Conservation (phyloP, 2,329 filamentous ascomycete species). For the Verticillium dahliae region DNA sequence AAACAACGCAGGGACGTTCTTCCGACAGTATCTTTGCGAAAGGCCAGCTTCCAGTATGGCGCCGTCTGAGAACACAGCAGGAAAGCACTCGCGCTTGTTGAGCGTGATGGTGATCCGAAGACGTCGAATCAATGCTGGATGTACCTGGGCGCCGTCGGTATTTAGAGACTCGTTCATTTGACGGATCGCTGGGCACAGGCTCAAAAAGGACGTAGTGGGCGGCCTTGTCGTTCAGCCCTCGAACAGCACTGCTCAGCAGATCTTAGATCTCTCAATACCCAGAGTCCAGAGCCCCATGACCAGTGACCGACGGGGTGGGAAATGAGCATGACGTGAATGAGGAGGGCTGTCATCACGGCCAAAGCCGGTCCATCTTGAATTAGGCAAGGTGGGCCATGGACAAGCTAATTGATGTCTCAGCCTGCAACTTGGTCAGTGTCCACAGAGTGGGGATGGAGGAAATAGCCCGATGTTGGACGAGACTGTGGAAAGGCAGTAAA, state of each 20-base stretch:
- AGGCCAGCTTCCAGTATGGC: neutral
- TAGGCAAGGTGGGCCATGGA: neutral
- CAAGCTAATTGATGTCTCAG: neutral
- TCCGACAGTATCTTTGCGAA: neutral
- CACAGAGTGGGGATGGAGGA: neutral
- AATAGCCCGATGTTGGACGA: neutral
- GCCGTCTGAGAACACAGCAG: neutral
- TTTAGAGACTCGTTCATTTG: neutral
- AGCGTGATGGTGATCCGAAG: neutral
- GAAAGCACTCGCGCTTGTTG: neutral
- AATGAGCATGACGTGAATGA: neutral
- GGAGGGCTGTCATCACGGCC: neutral
- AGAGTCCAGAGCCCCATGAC: neutral
- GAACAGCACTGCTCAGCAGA: neutral
- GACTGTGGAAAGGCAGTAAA: neutral
- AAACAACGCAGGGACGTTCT: neutral
- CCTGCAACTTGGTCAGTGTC: neutral
- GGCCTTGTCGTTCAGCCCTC: neutral
- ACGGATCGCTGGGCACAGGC: neutral
- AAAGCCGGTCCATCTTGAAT: neutral
- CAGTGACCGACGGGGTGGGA: neutral
- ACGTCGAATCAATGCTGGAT: neutral
- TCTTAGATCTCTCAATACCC: neutral
- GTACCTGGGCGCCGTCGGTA: too few species aligned
- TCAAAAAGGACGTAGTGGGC: neutral